Percentiles rank a stretch among this genome's conserved stretches.
These are phyloP conservation scores for Penicillium sp. DNA, from an alignment of 2,329 filamentous ascomycete genomes.

Conservation along the genomic window DNA sequence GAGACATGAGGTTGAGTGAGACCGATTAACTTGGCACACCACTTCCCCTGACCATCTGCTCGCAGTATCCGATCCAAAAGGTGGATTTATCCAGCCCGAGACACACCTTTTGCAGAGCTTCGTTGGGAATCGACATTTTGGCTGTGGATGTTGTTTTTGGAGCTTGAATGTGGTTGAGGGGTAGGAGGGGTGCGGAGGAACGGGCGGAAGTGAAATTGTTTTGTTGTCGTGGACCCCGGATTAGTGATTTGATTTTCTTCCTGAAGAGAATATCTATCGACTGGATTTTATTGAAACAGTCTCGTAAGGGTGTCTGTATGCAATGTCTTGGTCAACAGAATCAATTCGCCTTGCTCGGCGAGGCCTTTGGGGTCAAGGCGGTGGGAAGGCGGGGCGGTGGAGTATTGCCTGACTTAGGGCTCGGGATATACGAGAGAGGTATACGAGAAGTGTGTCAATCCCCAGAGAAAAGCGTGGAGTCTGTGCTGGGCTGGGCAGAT, in stretches of 20 bases:
- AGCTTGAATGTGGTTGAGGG: slow-evolving; percentile 10
- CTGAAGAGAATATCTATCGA: not conserved
- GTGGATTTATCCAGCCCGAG: not conserved
- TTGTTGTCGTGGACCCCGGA: not conserved
- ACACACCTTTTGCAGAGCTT: slow-evolving; percentile 84
- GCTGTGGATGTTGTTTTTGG: slow-evolving; percentile 6
- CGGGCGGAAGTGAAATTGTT: slow-evolving; percentile 1
- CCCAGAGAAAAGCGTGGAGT: not conserved
- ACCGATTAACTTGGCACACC: not conserved
- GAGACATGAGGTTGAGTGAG: not conserved
- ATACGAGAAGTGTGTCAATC: not conserved
- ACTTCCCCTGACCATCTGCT: not conserved
- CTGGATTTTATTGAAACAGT: not conserved
- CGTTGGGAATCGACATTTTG: slow-evolving; percentile 88
- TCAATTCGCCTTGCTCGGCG: slow-evolving; percentile 1
- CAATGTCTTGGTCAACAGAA: slow-evolving; percentile 3
- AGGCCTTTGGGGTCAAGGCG: slow-evolving; percentile 3
- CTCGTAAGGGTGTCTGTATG: not conserved
- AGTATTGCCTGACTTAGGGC: slow-evolving; percentile 5
- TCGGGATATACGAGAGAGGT: not conserved
- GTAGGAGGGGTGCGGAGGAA: slow-evolving; percentile 12
- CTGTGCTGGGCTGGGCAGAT: not conserved
- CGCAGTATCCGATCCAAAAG: not conserved
- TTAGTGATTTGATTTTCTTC: not conserved
- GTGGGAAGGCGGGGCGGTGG: not conserved